Conservation (phyloP, 495 filamentous ascomycete species). For the Penicillium manginii region DNA sequence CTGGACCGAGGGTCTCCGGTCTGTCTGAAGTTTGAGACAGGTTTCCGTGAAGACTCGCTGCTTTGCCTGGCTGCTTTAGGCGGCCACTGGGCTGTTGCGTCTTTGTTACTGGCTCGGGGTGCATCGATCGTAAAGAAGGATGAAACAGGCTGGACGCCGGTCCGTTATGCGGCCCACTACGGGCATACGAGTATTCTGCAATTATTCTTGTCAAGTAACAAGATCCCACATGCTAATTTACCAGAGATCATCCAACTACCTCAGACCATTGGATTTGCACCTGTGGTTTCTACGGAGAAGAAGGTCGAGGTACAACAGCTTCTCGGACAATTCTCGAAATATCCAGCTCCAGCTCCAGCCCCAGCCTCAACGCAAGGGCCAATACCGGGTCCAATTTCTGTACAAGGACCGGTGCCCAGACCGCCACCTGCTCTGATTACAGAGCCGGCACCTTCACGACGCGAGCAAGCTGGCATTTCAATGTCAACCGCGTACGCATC, state of each 20-base stretch:
- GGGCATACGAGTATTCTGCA: constrained; percentile 41
- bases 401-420: no score
- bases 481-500: not conserved
- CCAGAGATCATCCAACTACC: constrained; percentile 20
- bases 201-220: constrained; percentile 25
- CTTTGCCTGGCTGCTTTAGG: constrained; percentile 46
- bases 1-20: constrained; percentile 44
- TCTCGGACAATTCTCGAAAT: constrained; percentile 14
- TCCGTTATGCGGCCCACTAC: constrained; percentile 45
- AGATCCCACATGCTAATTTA: constrained; percentile 14
- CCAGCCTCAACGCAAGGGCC: not conserved
- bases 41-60: constrained; percentile 44
- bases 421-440: not conserved
- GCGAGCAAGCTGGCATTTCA: not conserved
- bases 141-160: constrained; percentile 43
- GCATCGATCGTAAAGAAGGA: constrained; percentile 45
- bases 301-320: constrained; percentile 26
- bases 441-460: not conserved
- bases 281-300: constrained; percentile 26
- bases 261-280: constrained; percentile 31
- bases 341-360: not conserved
- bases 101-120: constrained; percentile 38
- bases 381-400: not conserved
- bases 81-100: constrained; percentile 42
- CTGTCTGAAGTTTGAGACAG: constrained; percentile 27